Base-by-base conservation (phyloP, 106 monocot genomes). In the Xerophyta viscosa region DNA sequence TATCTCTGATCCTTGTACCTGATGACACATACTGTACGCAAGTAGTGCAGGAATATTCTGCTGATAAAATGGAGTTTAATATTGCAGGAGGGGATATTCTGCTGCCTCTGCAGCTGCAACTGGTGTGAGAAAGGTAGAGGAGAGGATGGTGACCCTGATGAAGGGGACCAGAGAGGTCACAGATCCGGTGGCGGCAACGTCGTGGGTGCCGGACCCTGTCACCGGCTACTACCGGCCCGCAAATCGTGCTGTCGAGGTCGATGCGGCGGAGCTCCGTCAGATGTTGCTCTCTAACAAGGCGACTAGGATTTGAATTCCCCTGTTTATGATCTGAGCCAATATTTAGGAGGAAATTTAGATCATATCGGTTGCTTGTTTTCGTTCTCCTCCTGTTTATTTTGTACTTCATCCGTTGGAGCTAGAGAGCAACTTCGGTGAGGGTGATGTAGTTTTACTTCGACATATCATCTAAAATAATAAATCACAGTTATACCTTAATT, bases 181-280 rank as follows among this genome's bases (percentile, higher is more conserved):
- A 25, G 53, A 46, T 8, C 11, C 41, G 22, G 46, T 15, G 17
- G 59, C 46, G 36, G 0, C 46, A 23, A 8, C 27, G 10, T 41
- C 61, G 0, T 81, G 81, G 81, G 67, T 71, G 28, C 76, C 76
- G 48, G 76, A 81, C 63, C 76, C 76, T 25, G 68, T 64, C 15
- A 76, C 81, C 31, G 76, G 81, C 12, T 81, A 51, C 41, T 81
- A 76, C 76, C 57, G 76, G 31, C 81, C 76, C 27, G 75, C 66
- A 23, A 65, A 76, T 42, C 19, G 54, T 6, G 4, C 15, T n/a
- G 31, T 2, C 23, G 71, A 76, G 42, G 12, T 66, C n/a, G 81
- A 82, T 31, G 63, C 76, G 24, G 81, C 64, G 0, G 81, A 77
- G 37, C 64, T 76, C 8, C 62, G 81, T 1, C 45, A 52, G 63